Evolutionary conservation across 192 early-diverging fungal genomes (phyloP).

Genomic region (Obelidium mucronatum): DNA sequence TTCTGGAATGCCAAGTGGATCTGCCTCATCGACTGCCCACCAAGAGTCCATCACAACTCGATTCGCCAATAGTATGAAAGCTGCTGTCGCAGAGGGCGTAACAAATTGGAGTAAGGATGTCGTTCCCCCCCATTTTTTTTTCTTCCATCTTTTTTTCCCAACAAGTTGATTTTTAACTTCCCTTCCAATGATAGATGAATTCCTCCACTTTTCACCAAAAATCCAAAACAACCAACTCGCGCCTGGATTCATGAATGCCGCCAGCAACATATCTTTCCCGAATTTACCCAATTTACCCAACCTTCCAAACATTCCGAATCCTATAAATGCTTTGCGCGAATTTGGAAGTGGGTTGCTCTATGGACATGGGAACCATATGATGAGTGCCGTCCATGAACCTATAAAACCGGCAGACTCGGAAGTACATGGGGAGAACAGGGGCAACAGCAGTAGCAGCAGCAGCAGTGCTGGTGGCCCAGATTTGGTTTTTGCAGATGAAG

Average conservation of each 20-base stretch:
- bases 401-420: too few species aligned
- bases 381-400: too few species aligned
- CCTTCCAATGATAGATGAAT: too few species aligned
- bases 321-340: slow-evolving; percentile 4
- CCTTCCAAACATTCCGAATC: slow-evolving; percentile 16
- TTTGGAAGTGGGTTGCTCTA: slow-evolving; percentile 1
- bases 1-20: neutral
- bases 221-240: neutral
- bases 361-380: neutral
- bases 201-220: slow-evolving; percentile 25
- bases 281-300: slow-evolving; percentile 14
- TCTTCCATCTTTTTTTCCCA: too few species aligned
- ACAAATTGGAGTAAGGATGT: slow-evolving; percentile 25
- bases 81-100: slow-evolving; percentile 6
- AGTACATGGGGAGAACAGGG: neutral
- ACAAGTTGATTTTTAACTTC: too few species aligned
- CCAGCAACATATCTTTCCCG: neutral
- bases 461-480: too few species aligned
- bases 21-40: neutral
- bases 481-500: too few species aligned
- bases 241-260: slow-evolving; percentile 7
- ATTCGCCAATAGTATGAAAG: neutral
- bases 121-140: too few species aligned
- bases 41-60: slow-evolving; percentile 18
- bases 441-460: neutral